Base-by-base conservation (phyloP, 2,329 filamentous ascomycete genomes). In the Fusarium sp. region DNA sequence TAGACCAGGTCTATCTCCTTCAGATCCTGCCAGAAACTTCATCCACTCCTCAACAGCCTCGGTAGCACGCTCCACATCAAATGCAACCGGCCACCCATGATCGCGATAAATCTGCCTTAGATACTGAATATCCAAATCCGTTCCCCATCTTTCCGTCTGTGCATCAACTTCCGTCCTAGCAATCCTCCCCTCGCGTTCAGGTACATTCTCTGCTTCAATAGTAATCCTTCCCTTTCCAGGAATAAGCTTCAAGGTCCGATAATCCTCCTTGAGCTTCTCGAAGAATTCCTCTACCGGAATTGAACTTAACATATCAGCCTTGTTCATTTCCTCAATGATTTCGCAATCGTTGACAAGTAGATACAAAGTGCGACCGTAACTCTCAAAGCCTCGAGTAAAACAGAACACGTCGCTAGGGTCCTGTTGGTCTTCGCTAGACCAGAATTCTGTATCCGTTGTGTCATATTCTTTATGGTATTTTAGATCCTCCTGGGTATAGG, bases 71-170 rank as follows among this genome's bases (percentile, higher is more conserved):
- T 49, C 14, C 4, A 25, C 9, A 5, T 37, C 4, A 2, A 59
- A 49, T 1, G 42, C 21, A 4, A 13, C 4, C 4, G 55, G 55
- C 63, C 61, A 66, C 1, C 45, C 49, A 11, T 55, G 5, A 7
- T 48, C 48, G 4, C 55, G 34, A 37, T 66, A 66, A 2, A 66
- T 23, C 40, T 66, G 61, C 11, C 61, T 60, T 5, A 47, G 12
- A 12, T 55, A 60, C 23, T 66, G 61, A 2, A 43, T 18, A 16
- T 66, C 63, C 10, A 66, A 7, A 4, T 58, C 18, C 2, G 34
- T 60, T 16, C 32, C 27, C 57, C 27, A 60, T 4, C 4, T 3
- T 0, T 28, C 53, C 11, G 3, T 11, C 16, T 58, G 42, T 0
- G 3, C 8, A 7, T 32, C 37, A 1, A 60, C 53, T 0, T 60